These are phyloP conservation scores for Niebla homalea DNA, from an alignment of 495 filamentous ascomycete species.

Conservation along the genomic window DNA sequence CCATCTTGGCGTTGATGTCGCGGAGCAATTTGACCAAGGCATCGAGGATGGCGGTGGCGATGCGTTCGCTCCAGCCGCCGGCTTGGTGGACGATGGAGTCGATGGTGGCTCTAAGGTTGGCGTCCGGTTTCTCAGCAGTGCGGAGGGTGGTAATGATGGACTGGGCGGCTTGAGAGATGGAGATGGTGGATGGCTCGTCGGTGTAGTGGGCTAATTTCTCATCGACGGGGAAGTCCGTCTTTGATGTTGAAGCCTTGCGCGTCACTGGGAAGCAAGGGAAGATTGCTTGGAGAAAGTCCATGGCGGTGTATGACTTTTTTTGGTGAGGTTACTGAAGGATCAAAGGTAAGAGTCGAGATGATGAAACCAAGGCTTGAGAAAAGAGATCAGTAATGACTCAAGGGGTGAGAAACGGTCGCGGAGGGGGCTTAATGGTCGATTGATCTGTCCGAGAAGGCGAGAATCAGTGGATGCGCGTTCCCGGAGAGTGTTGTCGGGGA, in stretches of 20 bases:
- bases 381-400: too few relatives aligned
- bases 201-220: not conserved
- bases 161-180: not conserved
- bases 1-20: slow-evolving; percentile 18
- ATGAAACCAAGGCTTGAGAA: too few relatives aligned
- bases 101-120: not conserved
- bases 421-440: too few relatives aligned
- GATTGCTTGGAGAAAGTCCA: not conserved
- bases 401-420: too few relatives aligned
- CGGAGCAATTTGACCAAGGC: slow-evolving; percentile 23
- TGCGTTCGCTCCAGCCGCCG: slow-evolving; percentile 27
- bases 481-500: too few relatives aligned
- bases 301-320: too few relatives aligned
- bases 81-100: slow-evolving; percentile 9
- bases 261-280: slow-evolving; percentile 6
- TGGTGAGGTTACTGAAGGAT: too few relatives aligned
- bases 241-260: not conserved
- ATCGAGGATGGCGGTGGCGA: slow-evolving; percentile 25
- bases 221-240: not conserved
- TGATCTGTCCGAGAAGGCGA: too few relatives aligned
- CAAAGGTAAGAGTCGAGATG: too few relatives aligned
- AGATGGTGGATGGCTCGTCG: not conserved
- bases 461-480: too few relatives aligned
- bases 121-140: not conserved
- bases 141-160: slow-evolving; percentile 5